Percentiles rank a stretch among this genome's conserved stretches.
Conservation (phyloP, 306 rosid genomes). For the Corylus avellana region DNA sequence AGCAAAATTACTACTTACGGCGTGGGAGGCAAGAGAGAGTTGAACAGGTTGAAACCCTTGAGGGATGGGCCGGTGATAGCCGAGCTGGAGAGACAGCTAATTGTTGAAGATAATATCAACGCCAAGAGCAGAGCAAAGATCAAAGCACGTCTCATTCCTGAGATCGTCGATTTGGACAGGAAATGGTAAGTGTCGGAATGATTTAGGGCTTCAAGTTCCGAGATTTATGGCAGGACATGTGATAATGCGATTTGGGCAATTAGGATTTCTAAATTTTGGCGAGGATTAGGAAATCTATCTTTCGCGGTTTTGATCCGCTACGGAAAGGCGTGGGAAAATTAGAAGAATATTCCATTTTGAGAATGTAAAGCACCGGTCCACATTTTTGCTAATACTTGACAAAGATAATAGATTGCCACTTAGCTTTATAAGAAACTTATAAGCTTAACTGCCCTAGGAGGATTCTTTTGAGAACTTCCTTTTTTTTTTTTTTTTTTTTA, state of each 20-base stretch:
- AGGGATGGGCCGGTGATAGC: slow-evolving; percentile 16
- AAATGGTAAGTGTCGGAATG: background rate
- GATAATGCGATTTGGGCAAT: background rate
- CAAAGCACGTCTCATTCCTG: slow-evolving; percentile 24
- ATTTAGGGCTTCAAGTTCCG: background rate
- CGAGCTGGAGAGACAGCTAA: slow-evolving; percentile 13
- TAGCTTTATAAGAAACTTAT: too few species aligned
- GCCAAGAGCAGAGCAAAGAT: slow-evolving; percentile 25
- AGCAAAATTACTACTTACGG: slow-evolving; percentile 16
- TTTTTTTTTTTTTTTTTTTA: too few species aligned
- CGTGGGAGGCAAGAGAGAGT: slow-evolving; percentile 27
- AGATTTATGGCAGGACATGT: background rate
- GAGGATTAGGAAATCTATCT: background rate
- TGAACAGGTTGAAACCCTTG: background rate
- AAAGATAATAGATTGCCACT: too few species aligned
- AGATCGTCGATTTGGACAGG: background rate
- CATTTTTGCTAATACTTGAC: too few species aligned
- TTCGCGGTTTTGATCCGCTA: background rate
- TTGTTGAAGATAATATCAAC: slow-evolving; percentile 1
- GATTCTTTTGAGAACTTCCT: too few species aligned
- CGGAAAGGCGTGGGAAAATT: background rate
- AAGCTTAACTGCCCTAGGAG: too few species aligned
- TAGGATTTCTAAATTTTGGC: background rate
- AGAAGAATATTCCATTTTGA: too few species aligned
- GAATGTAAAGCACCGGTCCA: too few species aligned